phyloP scores from a whole-genome alignment of 1,284 basidiomycete genomes.

The Cutaneotrichosporon mucoides region DNA sequence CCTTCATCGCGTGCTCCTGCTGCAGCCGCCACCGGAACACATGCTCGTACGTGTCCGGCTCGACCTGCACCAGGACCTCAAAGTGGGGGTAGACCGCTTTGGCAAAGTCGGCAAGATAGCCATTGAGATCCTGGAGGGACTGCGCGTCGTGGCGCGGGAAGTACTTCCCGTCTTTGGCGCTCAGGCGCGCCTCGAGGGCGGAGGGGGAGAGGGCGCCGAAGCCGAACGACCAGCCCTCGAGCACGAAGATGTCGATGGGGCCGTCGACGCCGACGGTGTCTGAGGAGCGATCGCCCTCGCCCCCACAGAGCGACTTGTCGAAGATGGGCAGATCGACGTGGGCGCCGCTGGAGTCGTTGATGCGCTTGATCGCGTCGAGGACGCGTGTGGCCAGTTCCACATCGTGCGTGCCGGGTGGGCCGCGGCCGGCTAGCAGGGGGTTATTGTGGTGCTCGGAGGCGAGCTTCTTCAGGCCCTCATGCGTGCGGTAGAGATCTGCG shows the following conservation, averaged over 20 bases:
- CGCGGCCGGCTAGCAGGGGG: slow-evolving; percentile 38
- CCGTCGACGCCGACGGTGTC: slow-evolving; percentile 42
- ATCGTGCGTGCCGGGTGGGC: slow-evolving; percentile 46
- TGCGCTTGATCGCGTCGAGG: slow-evolving; percentile 2
- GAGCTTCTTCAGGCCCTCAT: slow-evolving; percentile 30
- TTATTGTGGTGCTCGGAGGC: slow-evolving; percentile 36
- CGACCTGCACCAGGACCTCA: slow-evolving; percentile 30
- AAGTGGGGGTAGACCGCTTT: slow-evolving; percentile 30
- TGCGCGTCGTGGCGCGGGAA: slow-evolving; percentile 26
- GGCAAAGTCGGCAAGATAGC: slow-evolving; percentile 26
- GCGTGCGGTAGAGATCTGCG: slow-evolving; percentile 38
- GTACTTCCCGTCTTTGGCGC: slow-evolving; percentile 23
- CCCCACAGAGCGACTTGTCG: slow-evolving; percentile 74
- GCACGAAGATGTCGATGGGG: slow-evolving; percentile 74
- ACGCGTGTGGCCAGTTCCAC: slow-evolving; percentile 11
- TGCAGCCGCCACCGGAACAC: slow-evolving; percentile 65
- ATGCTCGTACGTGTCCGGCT: slow-evolving; percentile 34
- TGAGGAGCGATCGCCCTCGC: slow-evolving; percentile 73
- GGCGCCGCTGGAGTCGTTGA: slow-evolving; percentile 5
- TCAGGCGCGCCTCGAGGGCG: slow-evolving; percentile 43
- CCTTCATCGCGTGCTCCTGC: slow-evolving; percentile 85
- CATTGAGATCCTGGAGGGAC: slow-evolving; percentile 30
- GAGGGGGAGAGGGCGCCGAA: slow-evolving; percentile 37
- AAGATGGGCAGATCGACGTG: slow-evolving; percentile 59
- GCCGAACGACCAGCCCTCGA: slow-evolving; percentile 57